These are phyloP conservation scores for Naganishia kalamii DNA, from an alignment of 768 basidiomycete species.

Conservation along the genomic window DNA sequence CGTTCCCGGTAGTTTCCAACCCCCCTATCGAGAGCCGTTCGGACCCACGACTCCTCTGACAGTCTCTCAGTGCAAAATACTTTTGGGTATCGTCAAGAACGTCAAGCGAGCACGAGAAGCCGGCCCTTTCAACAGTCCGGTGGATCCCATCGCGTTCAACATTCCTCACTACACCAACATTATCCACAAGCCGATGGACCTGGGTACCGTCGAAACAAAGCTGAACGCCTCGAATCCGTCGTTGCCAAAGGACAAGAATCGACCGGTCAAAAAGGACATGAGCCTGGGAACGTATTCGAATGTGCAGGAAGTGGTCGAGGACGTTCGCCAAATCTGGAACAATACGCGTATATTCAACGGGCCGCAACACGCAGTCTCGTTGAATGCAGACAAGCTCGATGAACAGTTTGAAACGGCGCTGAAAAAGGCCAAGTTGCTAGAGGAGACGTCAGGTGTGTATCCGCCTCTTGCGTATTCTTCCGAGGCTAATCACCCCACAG, in stretches of 20 bases:
- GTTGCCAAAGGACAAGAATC: slow-evolving; percentile 46
- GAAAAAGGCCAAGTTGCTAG: slow-evolving; percentile 77
- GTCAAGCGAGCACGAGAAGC: slow-evolving; percentile 84
- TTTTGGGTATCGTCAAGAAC: slow-evolving; percentile 65
- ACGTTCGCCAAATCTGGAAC: slow-evolving; percentile 79
- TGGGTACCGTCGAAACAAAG: slow-evolving; percentile 85
- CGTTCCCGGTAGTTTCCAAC: slow-evolving; percentile 30
- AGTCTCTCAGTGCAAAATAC: slow-evolving; percentile 69
- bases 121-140: slow-evolving; percentile 71
- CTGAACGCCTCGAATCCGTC: slow-evolving; percentile 67
- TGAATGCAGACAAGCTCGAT: slow-evolving; percentile 75
- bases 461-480: neutral
- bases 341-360: slow-evolving; percentile 93
- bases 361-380: slow-evolving; percentile 69
- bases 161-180: slow-evolving; percentile 79
- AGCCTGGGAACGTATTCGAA: slow-evolving; percentile 54
- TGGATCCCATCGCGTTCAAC: slow-evolving; percentile 67
- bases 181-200: slow-evolving; percentile 88
- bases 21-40: slow-evolving; percentile 34
- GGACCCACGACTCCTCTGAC: slow-evolving; percentile 52
- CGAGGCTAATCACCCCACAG: neutral
- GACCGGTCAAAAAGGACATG: slow-evolving; percentile 29
- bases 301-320: slow-evolving; percentile 72
- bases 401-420: slow-evolving; percentile 81
- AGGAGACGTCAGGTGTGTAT: slow-evolving; percentile 47